Evolutionary conservation across 441 rosid genomes (phyloP), one percentile per base, ranked within the genome.

Genomic region (Euphorbia schlechtendalii): DNA sequence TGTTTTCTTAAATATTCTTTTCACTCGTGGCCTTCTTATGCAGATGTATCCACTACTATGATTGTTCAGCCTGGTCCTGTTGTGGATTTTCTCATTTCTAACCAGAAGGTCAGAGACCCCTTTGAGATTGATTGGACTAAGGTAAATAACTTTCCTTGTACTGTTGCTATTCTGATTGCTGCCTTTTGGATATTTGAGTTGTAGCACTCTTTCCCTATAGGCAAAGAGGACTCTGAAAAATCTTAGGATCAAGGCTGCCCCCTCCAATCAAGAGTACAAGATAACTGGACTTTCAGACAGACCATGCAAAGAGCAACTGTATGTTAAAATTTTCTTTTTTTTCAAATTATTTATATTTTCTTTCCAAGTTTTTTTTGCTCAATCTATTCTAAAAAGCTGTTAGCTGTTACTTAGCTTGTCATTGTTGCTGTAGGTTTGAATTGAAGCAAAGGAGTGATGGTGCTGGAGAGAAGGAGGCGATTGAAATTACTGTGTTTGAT

Each of bases 1-100:
- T 21, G 32, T 17, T 40, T 25, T 32, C 45, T 5, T 34, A 22
- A 9, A n/a, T n/a, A n/a, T n/a, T n/a, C n/a, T n/a, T 20, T 22
- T 59, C 14, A 20, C 12, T 46, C 43, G 43, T 64, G 59, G 1
- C 56, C 17, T 56, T 3, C 40, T 27, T 66, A 38, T 62, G 21
- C 76, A 90, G 96, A 90, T 78, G 96, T 83, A 0, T 88, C 96
- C 2, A 90, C 96, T 3, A 90, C 93, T 17, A 90, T 88, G 96
- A 88, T 86, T 58, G 79, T 90, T 64, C 86, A 83, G 77, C 96
- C 96, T 59, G 96, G 92, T 49, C 90, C 94, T 4, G 77, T 90
- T 8, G 68, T 86, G 27, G 96, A 90, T 70, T 90, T 90, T 64
- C 64, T 90, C 1, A 73, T 90, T 38, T 75, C 79, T 30, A 90